Base-by-base conservation (phyloP, 306 rosid species). In the Luffa acutangula region DNA sequence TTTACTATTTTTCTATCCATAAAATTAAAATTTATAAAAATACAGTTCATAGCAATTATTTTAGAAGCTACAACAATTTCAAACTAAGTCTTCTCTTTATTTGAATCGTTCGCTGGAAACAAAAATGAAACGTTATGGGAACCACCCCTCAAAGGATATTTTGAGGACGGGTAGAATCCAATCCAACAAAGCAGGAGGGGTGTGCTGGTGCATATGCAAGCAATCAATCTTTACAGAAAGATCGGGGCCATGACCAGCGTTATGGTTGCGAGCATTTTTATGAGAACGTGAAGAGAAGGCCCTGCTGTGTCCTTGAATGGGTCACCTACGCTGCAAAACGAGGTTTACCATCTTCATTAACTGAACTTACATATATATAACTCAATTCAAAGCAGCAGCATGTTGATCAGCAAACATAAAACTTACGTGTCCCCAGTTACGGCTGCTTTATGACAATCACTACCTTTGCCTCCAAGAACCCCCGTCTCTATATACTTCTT, bases 241-340 rank as follows among this genome's bases (percentile, higher is more conserved):
- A 95, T 79, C 0, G 99, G 99, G 85, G 99, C 99, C 99, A 95
- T 95, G 43, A 95, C 99, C 25, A 95, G 90, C 0, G 99, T 95
- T 49, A 95, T 93, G 8, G 99, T 95, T 31, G 99, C 89, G 34
- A 95, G 99, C 99, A 95, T 90, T 88, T 95, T 95, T 56, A 95
- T 95, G 52, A 95, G 98, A 20, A 95, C 99, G 78, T 95, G 99
- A 78, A 95, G 81, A 33, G 97, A 95, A 81, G 99, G 99, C 82
- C 99, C 99, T 7, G 98, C 98, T 33, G 99, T 95, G 90, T 95
- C 99, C 87, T 95, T 95, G 87, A 95, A 95, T 18, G 98, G 99
- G 72, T 95, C 99, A 73, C 99, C 97, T 84, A 95, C 97, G 20
- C 99, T 95, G 92, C 90, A 65, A 63, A 41, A 82, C 75, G 31